Percentiles rank a stretch among this genome's conserved stretches.
phyloP scores from a whole-genome alignment of 2,329 filamentous ascomycete genomes.

The Daldinia sp. region DNA sequence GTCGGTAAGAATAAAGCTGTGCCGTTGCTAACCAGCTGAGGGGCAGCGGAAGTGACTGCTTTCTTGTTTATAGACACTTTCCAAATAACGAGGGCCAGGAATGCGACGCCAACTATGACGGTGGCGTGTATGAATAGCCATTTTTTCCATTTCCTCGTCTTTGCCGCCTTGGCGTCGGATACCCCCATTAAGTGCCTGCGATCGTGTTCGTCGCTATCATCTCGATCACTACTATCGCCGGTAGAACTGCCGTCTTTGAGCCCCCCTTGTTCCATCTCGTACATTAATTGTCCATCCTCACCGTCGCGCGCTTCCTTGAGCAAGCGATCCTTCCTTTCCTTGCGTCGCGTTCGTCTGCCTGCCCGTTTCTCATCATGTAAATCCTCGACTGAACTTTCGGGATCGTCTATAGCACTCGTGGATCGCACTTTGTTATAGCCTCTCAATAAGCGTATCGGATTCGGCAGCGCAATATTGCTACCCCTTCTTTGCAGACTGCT shows the following conservation, averaged over 20 bases:
- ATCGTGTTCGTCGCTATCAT: slow-evolving; percentile 67
- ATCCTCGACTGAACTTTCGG: slow-evolving; percentile 58
- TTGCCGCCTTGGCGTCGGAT: slow-evolving; percentile 56
- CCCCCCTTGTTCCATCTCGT: slow-evolving; percentile 76
- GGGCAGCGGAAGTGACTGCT: slow-evolving; percentile 38
- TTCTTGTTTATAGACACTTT: slow-evolving; percentile 62
- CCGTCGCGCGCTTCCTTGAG: slow-evolving; percentile 64
- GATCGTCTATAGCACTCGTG: slow-evolving; percentile 52
- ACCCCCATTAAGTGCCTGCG: slow-evolving; percentile 60
- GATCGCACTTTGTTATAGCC: slow-evolving; percentile 48
- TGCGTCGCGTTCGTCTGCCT: slow-evolving; percentile 58
- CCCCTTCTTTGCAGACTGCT: slow-evolving; percentile 53
- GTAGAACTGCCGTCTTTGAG: slow-evolving; percentile 72
- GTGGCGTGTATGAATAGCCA: slow-evolving; percentile 63
- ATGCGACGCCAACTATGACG: slow-evolving; percentile 62
- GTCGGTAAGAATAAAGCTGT: slow-evolving; percentile 90
- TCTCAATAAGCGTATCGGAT: slow-evolving; percentile 56
- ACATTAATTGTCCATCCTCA: slow-evolving; percentile 81
- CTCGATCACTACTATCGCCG: slow-evolving; percentile 67
- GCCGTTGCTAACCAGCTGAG: slow-evolving; percentile 73
- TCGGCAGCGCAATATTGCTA: slow-evolving; percentile 59
- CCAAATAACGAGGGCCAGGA: slow-evolving; percentile 66
- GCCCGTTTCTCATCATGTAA: slow-evolving; percentile 59
- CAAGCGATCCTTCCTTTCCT: slow-evolving; percentile 62
- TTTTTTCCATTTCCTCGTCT: slow-evolving; percentile 61